Conservation (phyloP, 2,329 filamentous ascomycete species). For the Exophiala aquamarina region DNA sequence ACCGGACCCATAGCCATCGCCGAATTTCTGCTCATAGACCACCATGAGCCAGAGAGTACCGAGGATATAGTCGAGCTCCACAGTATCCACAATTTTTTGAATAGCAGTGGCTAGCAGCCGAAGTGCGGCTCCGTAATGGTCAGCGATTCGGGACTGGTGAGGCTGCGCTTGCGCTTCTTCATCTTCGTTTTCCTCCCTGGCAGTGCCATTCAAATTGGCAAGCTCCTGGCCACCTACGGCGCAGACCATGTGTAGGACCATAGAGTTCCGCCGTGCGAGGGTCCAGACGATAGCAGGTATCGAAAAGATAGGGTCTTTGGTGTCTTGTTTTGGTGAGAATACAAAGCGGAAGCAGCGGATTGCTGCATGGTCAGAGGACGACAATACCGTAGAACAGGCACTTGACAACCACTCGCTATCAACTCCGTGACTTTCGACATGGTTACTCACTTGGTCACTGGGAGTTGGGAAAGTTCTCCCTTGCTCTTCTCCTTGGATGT, state of each 20-base stretch:
- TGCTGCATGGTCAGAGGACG: neutral
- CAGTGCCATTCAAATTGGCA: neutral
- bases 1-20: neutral
- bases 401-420: too few relatives aligned
- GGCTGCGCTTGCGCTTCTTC: neutral
- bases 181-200: neutral
- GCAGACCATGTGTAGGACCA: neutral
- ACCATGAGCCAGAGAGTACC: neutral
- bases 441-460: too few relatives aligned
- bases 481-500: too few relatives aligned
- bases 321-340: neutral
- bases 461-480: too few relatives aligned
- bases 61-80: neutral
- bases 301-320: neutral
- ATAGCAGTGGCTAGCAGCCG: neutral
- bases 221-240: neutral
- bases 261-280: neutral
- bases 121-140: slow-evolving; percentile 1
- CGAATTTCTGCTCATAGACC: neutral
- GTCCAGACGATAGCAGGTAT: neutral
- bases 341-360: neutral
- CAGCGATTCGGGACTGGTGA: neutral
- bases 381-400: too few relatives aligned
- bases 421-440: too few relatives aligned
- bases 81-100: neutral